A percentile compares a stretch with the other conserved stretches of the same genome.
Evolutionary conservation across 805 yeast genomes (phyloP).

Genomic region (Zygosaccharomyces lentus): DNA sequence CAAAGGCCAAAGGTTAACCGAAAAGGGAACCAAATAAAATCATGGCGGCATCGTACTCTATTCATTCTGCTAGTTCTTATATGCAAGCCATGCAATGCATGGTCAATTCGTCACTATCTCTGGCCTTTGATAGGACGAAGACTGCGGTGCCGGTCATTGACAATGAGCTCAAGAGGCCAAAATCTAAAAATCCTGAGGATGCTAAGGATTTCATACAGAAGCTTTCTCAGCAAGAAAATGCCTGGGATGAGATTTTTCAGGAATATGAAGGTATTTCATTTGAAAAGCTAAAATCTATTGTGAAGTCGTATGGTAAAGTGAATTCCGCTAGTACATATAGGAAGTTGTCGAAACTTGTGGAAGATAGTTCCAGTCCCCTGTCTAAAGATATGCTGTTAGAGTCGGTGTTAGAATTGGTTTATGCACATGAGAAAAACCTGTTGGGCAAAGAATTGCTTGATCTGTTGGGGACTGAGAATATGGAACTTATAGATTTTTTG

Average conservation of each 20-base stretch:
- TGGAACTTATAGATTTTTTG: conserved; percentile 62
- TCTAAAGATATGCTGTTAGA: conserved; percentile 34
- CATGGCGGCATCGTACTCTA: conserved; percentile 51
- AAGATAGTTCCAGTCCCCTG: conserved; percentile 26
- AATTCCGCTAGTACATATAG: conserved; percentile 15
- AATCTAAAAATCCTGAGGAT: conserved; percentile 27
- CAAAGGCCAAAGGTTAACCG: background rate
- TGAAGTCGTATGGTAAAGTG: conserved; percentile 16
- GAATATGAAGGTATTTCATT: conserved; percentile 33
- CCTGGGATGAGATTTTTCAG: conserved; percentile 38
- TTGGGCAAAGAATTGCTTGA: conserved; percentile 73
- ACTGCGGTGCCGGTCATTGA: conserved; percentile 11
- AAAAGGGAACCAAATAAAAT: background rate
- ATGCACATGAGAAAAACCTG: conserved; percentile 47
- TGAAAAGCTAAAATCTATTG: conserved; percentile 19
- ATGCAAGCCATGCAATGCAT: conserved; percentile 75
- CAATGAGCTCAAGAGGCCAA: conserved; percentile 32
- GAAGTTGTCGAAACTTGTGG: conserved; percentile 17
- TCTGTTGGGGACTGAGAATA: conserved; percentile 77
- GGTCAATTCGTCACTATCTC: conserved; percentile 44
- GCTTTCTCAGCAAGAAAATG: conserved; percentile 39
- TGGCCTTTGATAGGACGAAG: conserved; percentile 23
- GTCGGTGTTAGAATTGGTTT: conserved; percentile 27
- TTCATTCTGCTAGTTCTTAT: conserved; percentile 65
- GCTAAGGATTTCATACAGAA: conserved; percentile 30